Percentiles rank a stretch among this genome's conserved stretches.
phyloP scores from a whole-genome alignment of 1,284 basidiomycete species.

The Phylloboletellus chloephorus region DNA sequence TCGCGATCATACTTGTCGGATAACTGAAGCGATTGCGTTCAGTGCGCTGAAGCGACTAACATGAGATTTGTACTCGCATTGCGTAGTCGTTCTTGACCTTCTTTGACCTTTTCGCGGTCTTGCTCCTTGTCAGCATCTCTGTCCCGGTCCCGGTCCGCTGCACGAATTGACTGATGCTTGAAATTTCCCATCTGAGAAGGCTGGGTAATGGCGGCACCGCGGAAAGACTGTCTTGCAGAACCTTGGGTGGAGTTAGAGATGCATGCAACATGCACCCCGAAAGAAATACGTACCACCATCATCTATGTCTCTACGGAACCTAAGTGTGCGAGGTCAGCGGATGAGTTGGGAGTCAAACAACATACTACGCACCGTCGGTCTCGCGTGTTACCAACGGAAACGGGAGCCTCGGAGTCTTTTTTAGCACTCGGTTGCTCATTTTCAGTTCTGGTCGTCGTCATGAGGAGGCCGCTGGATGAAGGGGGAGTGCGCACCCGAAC shows the following conservation, averaged over 20 bases:
- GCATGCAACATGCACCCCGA: constrained; percentile 8
- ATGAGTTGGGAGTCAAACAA: constrained; percentile 52
- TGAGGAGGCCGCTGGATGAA: constrained; percentile 16
- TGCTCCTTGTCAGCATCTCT: constrained; percentile 56
- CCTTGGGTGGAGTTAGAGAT: constrained; percentile 35
- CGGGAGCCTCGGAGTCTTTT: constrained; percentile 59
- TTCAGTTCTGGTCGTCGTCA: constrained; percentile 42
- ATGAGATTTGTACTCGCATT: constrained; percentile 45
- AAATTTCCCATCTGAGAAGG: constrained; percentile 87
- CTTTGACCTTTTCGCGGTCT: constrained; percentile 65
- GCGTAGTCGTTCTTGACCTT: constrained; percentile 70
- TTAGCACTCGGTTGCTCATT: constrained; percentile 54
- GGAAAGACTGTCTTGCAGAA: constrained; percentile 59
- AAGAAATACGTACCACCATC: constrained; percentile 51
- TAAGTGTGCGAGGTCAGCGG: constrained; percentile 43
- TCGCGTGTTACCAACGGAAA: constrained; percentile 44
- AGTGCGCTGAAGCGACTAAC: constrained; percentile 8
- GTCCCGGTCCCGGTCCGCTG: constrained; percentile 61
- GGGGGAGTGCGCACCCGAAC: constrained; percentile 66
- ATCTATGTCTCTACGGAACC: constrained; percentile 69
- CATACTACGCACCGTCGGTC: constrained; percentile 63
- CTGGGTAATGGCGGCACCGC: constrained; percentile 60
- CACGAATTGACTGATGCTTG: constrained; percentile 74
- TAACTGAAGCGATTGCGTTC: constrained; percentile 41
- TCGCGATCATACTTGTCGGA: constrained; percentile 84